Percentiles rank a stretch among this genome's conserved stretches.
Conservation (phyloP, 202 grass and related monocot species). For the Elaeis oleifera region DNA sequence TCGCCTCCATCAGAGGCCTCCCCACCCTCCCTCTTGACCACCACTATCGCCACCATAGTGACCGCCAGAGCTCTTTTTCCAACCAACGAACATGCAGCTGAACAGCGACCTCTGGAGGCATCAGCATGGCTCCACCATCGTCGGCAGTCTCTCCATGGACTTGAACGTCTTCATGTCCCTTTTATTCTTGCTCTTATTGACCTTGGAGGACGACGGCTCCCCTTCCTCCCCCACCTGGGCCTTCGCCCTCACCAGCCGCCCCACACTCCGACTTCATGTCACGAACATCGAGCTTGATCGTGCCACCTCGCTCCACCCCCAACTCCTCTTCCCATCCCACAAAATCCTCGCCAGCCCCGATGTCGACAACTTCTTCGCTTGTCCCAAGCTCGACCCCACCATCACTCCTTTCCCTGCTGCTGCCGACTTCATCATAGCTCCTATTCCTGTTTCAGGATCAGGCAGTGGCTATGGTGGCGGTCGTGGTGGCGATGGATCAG, state of each 20-base stretch:
- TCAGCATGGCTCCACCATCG: neutral
- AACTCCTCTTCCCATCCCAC: slow-evolving; percentile 25
- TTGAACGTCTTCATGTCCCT: slow-evolving; percentile 11
- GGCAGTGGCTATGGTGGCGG: no score
- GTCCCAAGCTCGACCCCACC: slow-evolving; percentile 64
- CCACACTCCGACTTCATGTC: slow-evolving; percentile 38
- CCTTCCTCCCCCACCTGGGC: neutral
- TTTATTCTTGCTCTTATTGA: slow-evolving; percentile 8
- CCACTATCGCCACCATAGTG: neutral
- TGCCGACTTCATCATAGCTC: slow-evolving; percentile 28
- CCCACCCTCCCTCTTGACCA: neutral
- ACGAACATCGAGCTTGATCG: slow-evolving; percentile 65
- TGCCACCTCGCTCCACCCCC: slow-evolving; percentile 27
- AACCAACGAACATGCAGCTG: no score
- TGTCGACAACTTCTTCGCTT: slow-evolving; percentile 57
- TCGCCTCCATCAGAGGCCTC: neutral
- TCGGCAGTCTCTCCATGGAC: slow-evolving; percentile 2
- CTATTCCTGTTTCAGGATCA: no score
- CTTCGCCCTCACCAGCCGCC: slow-evolving; percentile 19
- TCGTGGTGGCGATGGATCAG: no score
- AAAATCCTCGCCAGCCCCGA: slow-evolving; percentile 60
- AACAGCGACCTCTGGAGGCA: no score
- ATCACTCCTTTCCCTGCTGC: no score
- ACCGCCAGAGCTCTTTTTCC: no score
- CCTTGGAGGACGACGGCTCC: neutral